These are phyloP conservation scores for Bauhinia variegata DNA, from an alignment of 306 rosid species.

Conservation along the genomic window DNA sequence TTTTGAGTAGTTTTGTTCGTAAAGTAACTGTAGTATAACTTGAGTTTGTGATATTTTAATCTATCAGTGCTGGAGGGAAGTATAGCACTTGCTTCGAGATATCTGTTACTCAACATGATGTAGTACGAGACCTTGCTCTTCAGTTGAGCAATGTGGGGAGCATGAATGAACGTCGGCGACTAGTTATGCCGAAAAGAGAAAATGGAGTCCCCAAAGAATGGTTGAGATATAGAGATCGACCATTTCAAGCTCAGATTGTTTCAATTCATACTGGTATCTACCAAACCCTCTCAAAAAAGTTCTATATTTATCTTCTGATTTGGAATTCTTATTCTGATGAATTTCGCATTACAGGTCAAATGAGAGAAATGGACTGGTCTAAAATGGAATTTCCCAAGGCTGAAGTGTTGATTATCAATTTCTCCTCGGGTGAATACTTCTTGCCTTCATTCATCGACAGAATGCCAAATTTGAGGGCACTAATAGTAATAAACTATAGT, in stretches of 20 bases:
- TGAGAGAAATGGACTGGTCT: constrained; percentile 82
- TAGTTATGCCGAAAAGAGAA: constrained; percentile 82
- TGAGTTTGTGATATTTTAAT: constrained; percentile 18
- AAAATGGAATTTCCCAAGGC: constrained; percentile 74
- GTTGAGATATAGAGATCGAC: constrained; percentile 56
- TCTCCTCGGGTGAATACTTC: constrained; percentile 63
- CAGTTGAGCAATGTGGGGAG: constrained; percentile 53
- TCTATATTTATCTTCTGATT: neutral
- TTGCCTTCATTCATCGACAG: constrained; percentile 69
- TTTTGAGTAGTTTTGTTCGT: neutral
- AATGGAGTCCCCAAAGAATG: constrained; percentile 73
- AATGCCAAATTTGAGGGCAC: constrained; percentile 86
- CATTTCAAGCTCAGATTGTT: constrained; percentile 72
- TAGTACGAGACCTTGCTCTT: constrained; percentile 81
- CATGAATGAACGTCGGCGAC: constrained; percentile 53
- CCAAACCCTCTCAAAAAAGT: neutral
- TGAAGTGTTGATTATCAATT: constrained; percentile 79
- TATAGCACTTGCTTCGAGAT: constrained; percentile 77
- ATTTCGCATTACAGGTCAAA: constrained; percentile 63
- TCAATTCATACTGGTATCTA: constrained; percentile 85
- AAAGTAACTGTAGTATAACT: constrained; percentile 1
- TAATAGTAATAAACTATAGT: constrained; percentile 61
- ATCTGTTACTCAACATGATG: constrained; percentile 84
- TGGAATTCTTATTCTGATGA: constrained; percentile 12
- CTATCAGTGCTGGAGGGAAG: constrained; percentile 65